A percentile compares a stretch with the other conserved stretches of the same genome.
Evolutionary conservation across 2,329 filamentous ascomycete genomes (phyloP).

Genomic region (Penicillium polonicum): DNA sequence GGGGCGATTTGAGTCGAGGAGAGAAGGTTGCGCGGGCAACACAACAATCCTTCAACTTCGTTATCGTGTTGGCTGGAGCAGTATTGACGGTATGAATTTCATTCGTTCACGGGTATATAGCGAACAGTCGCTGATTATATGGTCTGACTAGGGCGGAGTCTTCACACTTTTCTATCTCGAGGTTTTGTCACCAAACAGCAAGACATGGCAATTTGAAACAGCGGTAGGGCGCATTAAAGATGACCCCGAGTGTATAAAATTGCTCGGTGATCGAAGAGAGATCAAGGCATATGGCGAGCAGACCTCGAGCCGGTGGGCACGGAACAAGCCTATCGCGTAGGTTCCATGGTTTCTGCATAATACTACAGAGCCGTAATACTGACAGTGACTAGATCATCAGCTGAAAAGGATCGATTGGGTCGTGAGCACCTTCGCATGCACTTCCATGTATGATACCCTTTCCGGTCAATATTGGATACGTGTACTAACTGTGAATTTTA

Average conservation of each 20-base stretch:
- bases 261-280: slow-evolving; percentile 72
- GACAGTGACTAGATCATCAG: slow-evolving; percentile 54
- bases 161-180: slow-evolving; percentile 76
- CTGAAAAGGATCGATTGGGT: slow-evolving; percentile 69
- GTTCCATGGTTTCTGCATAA: slow-evolving; percentile 10
- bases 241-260: slow-evolving; percentile 66
- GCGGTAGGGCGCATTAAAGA: slow-evolving; percentile 75
- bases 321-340: slow-evolving; percentile 57
- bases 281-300: slow-evolving; percentile 80
- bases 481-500: slow-evolving; percentile 36
- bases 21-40: slow-evolving; percentile 85
- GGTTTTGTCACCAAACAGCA: slow-evolving; percentile 80
- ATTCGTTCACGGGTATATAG: not conserved
- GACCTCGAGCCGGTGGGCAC: slow-evolving; percentile 77
- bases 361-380: not conserved
- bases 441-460: slow-evolving; percentile 64
- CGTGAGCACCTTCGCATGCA: slow-evolving; percentile 80
- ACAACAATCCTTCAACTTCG: slow-evolving; percentile 87
- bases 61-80: slow-evolving; percentile 71
- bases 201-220: slow-evolving; percentile 83
- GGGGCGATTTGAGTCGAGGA: slow-evolving; percentile 69
- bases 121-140: not conserved
- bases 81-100: slow-evolving; percentile 64
- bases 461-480: not conserved
- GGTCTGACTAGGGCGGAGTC: slow-evolving; percentile 63